Base-by-base conservation (phyloP, 345 rosid species). In the Salix brachista region DNA sequence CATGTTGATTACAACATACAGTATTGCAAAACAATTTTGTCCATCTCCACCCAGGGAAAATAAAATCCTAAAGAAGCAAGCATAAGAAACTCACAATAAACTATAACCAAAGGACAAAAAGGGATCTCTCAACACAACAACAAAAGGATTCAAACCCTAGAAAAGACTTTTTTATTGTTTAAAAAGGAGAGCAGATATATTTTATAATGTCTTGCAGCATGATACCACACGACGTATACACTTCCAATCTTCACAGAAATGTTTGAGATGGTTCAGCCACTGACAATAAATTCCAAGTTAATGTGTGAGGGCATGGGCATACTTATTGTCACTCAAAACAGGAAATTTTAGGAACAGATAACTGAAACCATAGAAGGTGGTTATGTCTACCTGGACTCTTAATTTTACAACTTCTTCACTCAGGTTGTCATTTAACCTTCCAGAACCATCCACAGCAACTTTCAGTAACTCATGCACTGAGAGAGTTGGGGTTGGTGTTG, bases 321-420 rank as follows among this genome's bases (percentile, higher is more conserved):
- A 34, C 21, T 50, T 67, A 52, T 8, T 23, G 42, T 70, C n/a
- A 4, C 71, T 67, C 28, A 74, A 65, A 74, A 30, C 7, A 19
- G 21, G 34, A 74, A 48, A 67, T 44, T 28, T 60, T 74, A 17
- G 1, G 37, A 75, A 67, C 25, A 48, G 71, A 32, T 50, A 18
- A 46, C n/a, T 74, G n/a, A 41, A 42, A 26, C 39, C 7, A 75
- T 52, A 13, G 7, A 37, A 13, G 54, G 23, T 8, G 26, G 30
- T 61, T 8, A 17, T 11, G 44, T 23, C 19, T 75, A 90, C 97
- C 92, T 89, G 91, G 75, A 90, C 83, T 79, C 84, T 90, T 82
- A 90, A 84, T 81, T 88, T 70, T 82, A 77, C 72, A 73, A 88
- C 85, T 70, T 90, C 94, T 75, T 84, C 85, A 65, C 73, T 75